Percentiles rank a stretch among this genome's conserved stretches.
Evolutionary conservation across 495 filamentous ascomycete genomes (phyloP).

Genomic region (Podospora tetraspora): DNA sequence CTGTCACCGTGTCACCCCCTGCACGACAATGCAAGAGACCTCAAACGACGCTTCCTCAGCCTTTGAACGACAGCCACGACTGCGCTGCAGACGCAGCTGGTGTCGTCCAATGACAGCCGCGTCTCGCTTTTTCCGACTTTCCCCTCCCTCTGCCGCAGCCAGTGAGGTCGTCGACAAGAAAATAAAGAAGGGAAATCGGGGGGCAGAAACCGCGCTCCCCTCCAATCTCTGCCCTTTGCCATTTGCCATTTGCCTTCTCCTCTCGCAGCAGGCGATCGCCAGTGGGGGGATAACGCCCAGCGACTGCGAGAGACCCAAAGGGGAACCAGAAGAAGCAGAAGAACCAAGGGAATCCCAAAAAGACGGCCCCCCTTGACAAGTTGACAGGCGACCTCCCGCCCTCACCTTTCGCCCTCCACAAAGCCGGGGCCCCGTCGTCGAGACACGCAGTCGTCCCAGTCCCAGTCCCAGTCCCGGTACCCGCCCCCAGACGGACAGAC

Average conservation of each 20-base stretch:
- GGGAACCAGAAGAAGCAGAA: neutral
- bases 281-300: neutral
- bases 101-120: slow-evolving; percentile 27
- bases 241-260: slow-evolving; percentile 12
- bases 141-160: slow-evolving; percentile 13
- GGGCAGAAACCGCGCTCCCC: slow-evolving; percentile 19
- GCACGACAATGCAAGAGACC: slow-evolving; percentile 16
- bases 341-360: neutral
- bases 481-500: neutral
- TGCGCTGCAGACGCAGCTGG: slow-evolving; percentile 31
- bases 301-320: neutral
- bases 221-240: slow-evolving; percentile 24
- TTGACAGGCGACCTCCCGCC: neutral
- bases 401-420: neutral
- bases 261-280: neutral
- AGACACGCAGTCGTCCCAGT: neutral
- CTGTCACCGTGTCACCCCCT: slow-evolving; percentile 5
- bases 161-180: slow-evolving; percentile 14
- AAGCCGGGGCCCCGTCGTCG: neutral
- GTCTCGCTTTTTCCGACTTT: slow-evolving; percentile 8
- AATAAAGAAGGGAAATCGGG: slow-evolving; percentile 19
- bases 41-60: slow-evolving; percentile 9
- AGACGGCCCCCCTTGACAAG: neutral
- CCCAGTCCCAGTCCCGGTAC: neutral
- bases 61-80: slow-evolving; percentile 39